Percentiles rank a stretch among this genome's conserved stretches.
phyloP scores from a whole-genome alignment of 495 filamentous ascomycete genomes.

The Platismatia glauca region DNA sequence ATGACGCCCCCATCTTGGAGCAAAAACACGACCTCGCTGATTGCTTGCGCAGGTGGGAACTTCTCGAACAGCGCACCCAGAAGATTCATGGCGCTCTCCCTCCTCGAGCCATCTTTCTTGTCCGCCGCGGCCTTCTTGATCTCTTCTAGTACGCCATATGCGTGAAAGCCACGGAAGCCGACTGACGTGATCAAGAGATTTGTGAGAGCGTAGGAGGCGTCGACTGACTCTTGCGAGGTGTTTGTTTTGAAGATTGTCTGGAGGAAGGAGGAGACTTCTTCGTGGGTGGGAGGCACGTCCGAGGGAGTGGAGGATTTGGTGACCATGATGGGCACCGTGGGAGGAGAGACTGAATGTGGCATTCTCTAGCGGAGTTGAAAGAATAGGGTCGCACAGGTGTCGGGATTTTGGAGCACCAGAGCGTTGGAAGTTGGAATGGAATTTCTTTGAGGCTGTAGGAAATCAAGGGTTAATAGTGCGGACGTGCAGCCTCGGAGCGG shows the following conservation, averaged over 20 bases:
- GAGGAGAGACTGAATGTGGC: conserved; percentile 56
- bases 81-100: conserved; percentile 92
- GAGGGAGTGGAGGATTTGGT: conserved; percentile 49
- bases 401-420: not conserved
- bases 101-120: conserved; percentile 81
- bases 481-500: not conserved
- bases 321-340: conserved; percentile 50
- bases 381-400: not conserved
- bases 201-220: conserved; percentile 75
- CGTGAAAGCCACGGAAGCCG: conserved; percentile 62
- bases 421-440: too few species aligned
- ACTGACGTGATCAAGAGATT: conserved; percentile 69
- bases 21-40: conserved; percentile 74
- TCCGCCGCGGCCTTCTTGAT: conserved; percentile 82
- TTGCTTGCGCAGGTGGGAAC: conserved; percentile 65
- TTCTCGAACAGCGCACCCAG: conserved; percentile 88
- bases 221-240: conserved; percentile 77
- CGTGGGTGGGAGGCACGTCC: conserved; percentile 51
- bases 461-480: not conserved
- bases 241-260: conserved; percentile 68
- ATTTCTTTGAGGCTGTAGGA: not conserved
- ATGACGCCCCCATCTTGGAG: conserved; percentile 70
- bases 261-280: conserved; percentile 66
- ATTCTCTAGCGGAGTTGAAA: conserved; percentile 36
- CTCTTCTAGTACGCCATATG: conserved; percentile 59